phyloP scores from a whole-genome alignment of 2,329 filamentous ascomycete species.

The Botrytis medusae region DNA sequence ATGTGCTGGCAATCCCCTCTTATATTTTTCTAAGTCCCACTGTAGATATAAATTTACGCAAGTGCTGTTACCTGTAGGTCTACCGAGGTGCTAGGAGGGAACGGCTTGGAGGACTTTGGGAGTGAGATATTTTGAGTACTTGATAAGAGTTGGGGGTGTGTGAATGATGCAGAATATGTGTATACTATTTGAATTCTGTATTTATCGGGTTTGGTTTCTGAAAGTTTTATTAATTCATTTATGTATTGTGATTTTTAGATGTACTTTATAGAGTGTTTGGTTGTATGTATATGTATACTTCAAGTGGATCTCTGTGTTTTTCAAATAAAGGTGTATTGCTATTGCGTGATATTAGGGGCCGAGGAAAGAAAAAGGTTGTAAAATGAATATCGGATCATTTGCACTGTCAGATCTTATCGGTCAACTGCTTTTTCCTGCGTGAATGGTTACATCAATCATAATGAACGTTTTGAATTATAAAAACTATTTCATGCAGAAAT shows the following conservation, averaged over 20 bases:
- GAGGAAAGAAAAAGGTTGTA: too few relatives aligned
- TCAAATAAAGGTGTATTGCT: neutral
- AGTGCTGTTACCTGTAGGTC: neutral
- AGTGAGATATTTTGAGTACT: neutral
- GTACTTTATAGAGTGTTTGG: neutral
- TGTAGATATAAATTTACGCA: neutral
- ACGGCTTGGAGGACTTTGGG: neutral
- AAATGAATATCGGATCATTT: too few relatives aligned
- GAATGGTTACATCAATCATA: too few relatives aligned
- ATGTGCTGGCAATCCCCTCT: neutral
- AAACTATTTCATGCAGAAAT: too few relatives aligned
- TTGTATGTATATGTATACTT: accelerated
- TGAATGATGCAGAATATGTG: neutral
- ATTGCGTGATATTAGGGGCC: neutral
- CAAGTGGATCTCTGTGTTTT: neutral
- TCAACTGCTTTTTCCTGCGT: too few relatives aligned
- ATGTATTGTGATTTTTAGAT: too few relatives aligned
- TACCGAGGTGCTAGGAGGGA: neutral
- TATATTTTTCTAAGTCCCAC: neutral
- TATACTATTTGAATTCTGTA: neutral
- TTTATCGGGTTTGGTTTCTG: neutral
- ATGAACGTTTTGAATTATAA: too few relatives aligned
- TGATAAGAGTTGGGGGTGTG: neutral
- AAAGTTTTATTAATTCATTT: neutral
- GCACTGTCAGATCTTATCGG: too few relatives aligned